Percentiles rank a stretch among this genome's conserved stretches.
Conservation (phyloP, 2,329 filamentous ascomycete species). For the Fusarium bactridioides region DNA sequence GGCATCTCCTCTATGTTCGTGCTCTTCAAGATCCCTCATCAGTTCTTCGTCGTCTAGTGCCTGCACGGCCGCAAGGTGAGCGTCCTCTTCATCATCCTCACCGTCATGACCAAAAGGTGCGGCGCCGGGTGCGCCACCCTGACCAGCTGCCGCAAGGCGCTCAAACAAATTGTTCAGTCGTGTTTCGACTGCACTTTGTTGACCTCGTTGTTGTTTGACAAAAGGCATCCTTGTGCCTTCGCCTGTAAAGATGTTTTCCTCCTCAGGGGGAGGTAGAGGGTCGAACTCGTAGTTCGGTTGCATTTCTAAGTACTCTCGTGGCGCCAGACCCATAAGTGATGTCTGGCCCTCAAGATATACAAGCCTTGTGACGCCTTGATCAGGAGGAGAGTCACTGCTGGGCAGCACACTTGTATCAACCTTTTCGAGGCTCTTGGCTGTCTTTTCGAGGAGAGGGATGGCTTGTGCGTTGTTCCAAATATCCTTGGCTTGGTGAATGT, state of each 20-base stretch:
- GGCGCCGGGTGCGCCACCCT: slow-evolving; percentile 1
- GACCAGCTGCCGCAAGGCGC: slow-evolving; percentile 21
- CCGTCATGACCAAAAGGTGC: slow-evolving; percentile 11
- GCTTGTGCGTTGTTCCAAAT: slow-evolving; percentile 85
- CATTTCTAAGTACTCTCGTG: slow-evolving; percentile 67
- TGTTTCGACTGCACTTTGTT: slow-evolving; percentile 36
- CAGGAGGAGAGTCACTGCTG: slow-evolving; percentile 49
- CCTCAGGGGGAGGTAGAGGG: slow-evolving; percentile 75
- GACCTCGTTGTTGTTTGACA: slow-evolving; percentile 2
- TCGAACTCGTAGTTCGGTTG: slow-evolving; percentile 80
- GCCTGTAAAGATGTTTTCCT: slow-evolving; percentile 53
- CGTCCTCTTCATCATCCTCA: slow-evolving; percentile 42
- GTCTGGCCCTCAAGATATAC: slow-evolving; percentile 80
- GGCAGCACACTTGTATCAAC: slow-evolving; percentile 52
- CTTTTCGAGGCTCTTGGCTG: slow-evolving; percentile 64
- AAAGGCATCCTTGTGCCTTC: slow-evolving; percentile 31
- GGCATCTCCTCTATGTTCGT: slow-evolving; percentile 37
- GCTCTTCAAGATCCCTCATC: slow-evolving; percentile 43
- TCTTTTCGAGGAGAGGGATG: slow-evolving; percentile 72
- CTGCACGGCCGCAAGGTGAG: slow-evolving; percentile 25
- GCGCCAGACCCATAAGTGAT: slow-evolving; percentile 73
- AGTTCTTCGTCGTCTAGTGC: slow-evolving; percentile 46
- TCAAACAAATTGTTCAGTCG: slow-evolving; percentile 43
- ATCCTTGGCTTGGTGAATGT: slow-evolving; percentile 78
- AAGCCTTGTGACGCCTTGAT: slow-evolving; percentile 72